Evolutionary conservation across 345 rosid species (phyloP).

Genomic region (Arabidopsis arenosa): DNA sequence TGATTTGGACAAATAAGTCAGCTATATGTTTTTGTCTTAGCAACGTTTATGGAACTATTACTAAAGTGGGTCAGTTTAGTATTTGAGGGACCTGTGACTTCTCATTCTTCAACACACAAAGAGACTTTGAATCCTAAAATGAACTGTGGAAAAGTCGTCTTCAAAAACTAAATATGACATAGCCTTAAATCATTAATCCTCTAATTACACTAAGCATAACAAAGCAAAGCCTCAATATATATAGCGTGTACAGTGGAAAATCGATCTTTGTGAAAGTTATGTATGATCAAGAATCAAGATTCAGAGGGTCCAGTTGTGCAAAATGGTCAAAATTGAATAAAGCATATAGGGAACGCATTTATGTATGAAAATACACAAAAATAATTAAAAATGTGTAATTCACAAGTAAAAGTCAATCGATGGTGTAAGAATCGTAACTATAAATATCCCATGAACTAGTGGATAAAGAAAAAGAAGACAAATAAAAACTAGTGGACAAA

Average conservation of each 20-base stretch:
- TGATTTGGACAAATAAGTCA: not conserved
- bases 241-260: not conserved
- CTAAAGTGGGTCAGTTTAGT: not conserved
- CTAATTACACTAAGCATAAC: not conserved
- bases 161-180: not conserved
- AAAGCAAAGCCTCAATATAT: slow-evolving; percentile 6
- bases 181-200: not conserved
- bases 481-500: slow-evolving; percentile 13
- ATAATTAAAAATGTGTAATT: not conserved
- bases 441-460: slow-evolving; percentile 1
- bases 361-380: not conserved
- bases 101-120: not conserved
- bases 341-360: not conserved
- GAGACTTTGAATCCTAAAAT: not conserved
- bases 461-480: not conserved
- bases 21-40: not conserved
- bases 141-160: not conserved
- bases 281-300: not conserved
- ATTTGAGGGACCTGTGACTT: not conserved
- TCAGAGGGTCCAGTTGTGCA: not conserved
- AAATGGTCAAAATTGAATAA: not conserved
- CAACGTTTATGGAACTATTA: not conserved
- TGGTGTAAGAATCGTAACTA: not conserved
- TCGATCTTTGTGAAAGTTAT: not conserved
- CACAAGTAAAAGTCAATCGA: not conserved